These are phyloP conservation scores for Neurospora africana DNA, from an alignment of 495 filamentous ascomycete species.

Conservation along the genomic window DNA sequence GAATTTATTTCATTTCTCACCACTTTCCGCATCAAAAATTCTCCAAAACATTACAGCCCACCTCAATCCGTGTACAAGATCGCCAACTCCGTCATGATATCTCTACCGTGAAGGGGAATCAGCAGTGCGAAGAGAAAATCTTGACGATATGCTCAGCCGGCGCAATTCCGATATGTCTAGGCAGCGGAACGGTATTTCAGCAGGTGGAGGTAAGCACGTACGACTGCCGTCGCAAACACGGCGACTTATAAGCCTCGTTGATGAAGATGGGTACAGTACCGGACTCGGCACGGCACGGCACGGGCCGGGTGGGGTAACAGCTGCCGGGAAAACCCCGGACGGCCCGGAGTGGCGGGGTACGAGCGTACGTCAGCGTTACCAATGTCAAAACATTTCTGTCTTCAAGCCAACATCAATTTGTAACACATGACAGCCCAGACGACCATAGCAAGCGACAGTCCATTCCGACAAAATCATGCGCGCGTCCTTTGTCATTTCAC, in stretches of 20 bases:
- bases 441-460: too few species aligned
- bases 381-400: too few species aligned
- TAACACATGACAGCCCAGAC: too few species aligned
- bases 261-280: background rate
- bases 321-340: background rate
- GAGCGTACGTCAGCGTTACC: background rate
- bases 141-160: too few species aligned
- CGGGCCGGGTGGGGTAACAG: background rate
- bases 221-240: background rate
- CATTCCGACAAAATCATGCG: too few species aligned
- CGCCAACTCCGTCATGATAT: background rate
- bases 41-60: background rate
- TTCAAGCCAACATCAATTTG: too few species aligned
- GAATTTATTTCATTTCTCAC: too few species aligned
- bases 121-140: background rate
- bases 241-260: background rate
- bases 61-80: background rate
- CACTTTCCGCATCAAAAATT: background rate
- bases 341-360: background rate
- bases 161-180: accelerated
- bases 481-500: too few species aligned
- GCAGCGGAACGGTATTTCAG: background rate
- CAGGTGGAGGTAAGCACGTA: background rate
- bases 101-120: background rate
- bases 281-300: background rate